Base-by-base conservation (phyloP, 345 rosid species). In the Aurinia saxatilis region DNA sequence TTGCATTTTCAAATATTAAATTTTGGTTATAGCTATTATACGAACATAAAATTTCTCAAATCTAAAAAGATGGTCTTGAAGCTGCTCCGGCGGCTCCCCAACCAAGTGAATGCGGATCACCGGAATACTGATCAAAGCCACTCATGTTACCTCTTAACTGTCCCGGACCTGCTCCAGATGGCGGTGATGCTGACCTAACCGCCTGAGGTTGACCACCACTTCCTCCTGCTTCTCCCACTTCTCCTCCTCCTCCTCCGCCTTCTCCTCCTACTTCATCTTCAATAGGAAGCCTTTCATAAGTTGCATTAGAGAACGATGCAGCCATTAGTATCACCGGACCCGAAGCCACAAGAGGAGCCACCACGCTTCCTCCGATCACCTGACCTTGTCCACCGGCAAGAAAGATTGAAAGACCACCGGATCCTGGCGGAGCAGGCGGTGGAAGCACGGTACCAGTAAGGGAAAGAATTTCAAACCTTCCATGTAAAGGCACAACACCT, bases 341-440 rank as follows among this genome's bases (percentile, higher is more conserved):
- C 0, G 89, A 80, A 10, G 95, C 91, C 41, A 84, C 35, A 34
- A 87, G 73, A 1, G 84, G 85, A 2, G 79, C 85, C 30, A 79
- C 82, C 47, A 84, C 87, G 16, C 57, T 72, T 65, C 95, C 95
- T 21, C 95, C 95, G 3, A 87, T 78, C 50, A 87, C 79, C 75
- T 87, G 95, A 12, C 91, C 95, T 67, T 84, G 84, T 27, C 78
- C 85, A 1, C 87, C 89, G 0, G 87, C 47, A 63, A 87, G 51
- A 65, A 84, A 84, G 56, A 87, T 74, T 5, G 89, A 78, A 47
- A 87, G 35, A 10, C 91, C 91, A 4, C 91, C 81, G 3, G 91
- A 80, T 12, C 84, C 79, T 0, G 91, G 91, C 2, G 95, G 95
- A 0, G 95, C 95, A 0, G 95, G 95, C 0, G 95, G 91, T 0